Evolutionary conservation across 441 rosid species (phyloP), one percentile per base, ranked within the genome.

Genomic region (Brassica balearica): DNA sequence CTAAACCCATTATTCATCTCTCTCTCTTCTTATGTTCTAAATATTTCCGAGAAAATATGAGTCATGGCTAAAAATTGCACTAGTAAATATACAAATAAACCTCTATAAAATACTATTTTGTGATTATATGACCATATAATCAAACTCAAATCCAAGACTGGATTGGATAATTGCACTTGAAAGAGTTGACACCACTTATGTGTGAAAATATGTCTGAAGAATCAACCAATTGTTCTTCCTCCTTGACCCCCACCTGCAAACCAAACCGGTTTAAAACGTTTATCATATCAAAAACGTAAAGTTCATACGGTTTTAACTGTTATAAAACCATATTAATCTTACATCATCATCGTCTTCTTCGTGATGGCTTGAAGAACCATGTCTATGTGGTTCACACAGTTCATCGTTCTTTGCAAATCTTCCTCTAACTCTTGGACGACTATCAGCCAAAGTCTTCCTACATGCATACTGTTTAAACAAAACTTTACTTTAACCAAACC

Each of bases 391-490:
- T 68, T 93, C 94, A 63, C 89, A 86, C 17, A 88, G 89, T 8
- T 95, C 98, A 56, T 95, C 97, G 29, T 91, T 95, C 80, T 90
- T 95, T 1, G 99, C 99, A 69, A 95, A 95, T 77, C 99, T 85
- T 85, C 99, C 98, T 84, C 97, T 83, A 0, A 95, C 97, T 77
- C 98, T 83, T 2, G 97, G 99, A 55, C 97, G 84, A 84, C 98
- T 95, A 75, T 95, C 99, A 2, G 99, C 99, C 34, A 95, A 78
- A 29, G 94, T 93, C 82, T 95, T 95, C 69, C 99, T 86, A 83
- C 99, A 95, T 4, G 99, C 99, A 62, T 95, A 95, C 70, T 66
- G 9, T 43, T 20, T 6, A 20, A 66, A 66, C 34, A 66, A 43
- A 65, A 66, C 32, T 22, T 38, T 38, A 17, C 19, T 10, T 15